phyloP scores from a whole-genome alignment of 2,329 filamentous ascomycete species.

The Endoconidiophora laricicola region DNA sequence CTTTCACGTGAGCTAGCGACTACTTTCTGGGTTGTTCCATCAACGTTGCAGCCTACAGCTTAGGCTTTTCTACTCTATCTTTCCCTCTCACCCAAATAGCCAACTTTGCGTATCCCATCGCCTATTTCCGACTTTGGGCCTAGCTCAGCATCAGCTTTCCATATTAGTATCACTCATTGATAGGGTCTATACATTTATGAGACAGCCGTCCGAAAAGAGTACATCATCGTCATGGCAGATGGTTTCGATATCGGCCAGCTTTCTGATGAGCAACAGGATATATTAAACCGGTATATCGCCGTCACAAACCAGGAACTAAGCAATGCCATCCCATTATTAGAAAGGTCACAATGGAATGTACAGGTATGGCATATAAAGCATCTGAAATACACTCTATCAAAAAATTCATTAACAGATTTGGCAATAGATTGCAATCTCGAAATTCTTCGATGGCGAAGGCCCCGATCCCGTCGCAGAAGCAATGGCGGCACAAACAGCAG shows the following conservation, averaged over 20 bases:
- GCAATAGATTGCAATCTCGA: constrained; percentile 73
- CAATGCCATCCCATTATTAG: constrained; percentile 62
- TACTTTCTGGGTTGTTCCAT: too few species aligned
- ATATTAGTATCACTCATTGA: too few species aligned
- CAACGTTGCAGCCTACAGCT: too few species aligned
- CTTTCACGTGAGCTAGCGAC: too few species aligned
- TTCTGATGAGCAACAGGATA: constrained; percentile 60
- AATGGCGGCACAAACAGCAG: constrained; percentile 45
- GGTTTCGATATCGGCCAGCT: constrained; percentile 8
- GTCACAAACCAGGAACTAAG: constrained; percentile 71
- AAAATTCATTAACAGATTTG: not conserved
- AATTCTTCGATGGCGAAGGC: constrained; percentile 94
- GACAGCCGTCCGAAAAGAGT: too few species aligned
- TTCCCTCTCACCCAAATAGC: too few species aligned
- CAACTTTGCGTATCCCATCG: too few species aligned
- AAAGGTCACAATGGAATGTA: constrained; percentile 89
- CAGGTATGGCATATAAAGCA: constrained; percentile 37
- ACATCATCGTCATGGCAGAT: not conserved
- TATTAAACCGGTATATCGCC: constrained; percentile 72
- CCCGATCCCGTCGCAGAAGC: constrained; percentile 68
- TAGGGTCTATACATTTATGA: too few species aligned
- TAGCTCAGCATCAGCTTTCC: too few species aligned
- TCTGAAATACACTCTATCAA: not conserved
- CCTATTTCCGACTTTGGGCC: not conserved
- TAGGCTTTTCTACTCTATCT: too few species aligned